These are phyloP conservation scores for Meripilus lineatus DNA, from an alignment of 1,284 basidiomycete species.

Conservation along the genomic window DNA sequence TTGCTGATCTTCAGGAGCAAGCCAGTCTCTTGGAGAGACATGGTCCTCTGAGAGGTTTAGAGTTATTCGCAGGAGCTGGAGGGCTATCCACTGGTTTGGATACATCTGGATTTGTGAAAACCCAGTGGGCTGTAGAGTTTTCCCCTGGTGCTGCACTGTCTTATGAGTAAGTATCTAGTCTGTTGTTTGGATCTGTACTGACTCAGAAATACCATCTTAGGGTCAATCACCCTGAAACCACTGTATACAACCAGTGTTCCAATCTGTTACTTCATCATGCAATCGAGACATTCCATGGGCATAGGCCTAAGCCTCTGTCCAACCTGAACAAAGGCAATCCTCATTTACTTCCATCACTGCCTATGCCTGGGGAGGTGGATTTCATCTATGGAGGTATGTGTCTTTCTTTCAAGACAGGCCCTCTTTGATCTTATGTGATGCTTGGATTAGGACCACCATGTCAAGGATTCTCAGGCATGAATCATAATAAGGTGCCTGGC, in stretches of 20 bases:
- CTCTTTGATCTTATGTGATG: too few relatives aligned
- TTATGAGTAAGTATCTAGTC: conserved; percentile 39
- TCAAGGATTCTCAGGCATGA: conserved; percentile 61
- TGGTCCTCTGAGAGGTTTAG: conserved; percentile 47
- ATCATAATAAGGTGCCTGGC: conserved; percentile 46
- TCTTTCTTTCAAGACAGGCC: conserved; percentile 37
- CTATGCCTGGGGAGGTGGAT: conserved; percentile 54
- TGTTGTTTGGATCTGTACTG: background rate
- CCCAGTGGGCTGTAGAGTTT: conserved; percentile 63
- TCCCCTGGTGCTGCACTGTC: conserved; percentile 57
- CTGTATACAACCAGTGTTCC: conserved; percentile 60
- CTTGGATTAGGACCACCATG: too few relatives aligned
- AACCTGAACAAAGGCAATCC: conserved; percentile 29
- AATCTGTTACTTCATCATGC: conserved; percentile 56
- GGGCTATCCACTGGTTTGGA: conserved; percentile 64
- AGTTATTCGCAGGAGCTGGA: conserved; percentile 67
- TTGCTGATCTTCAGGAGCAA: conserved; percentile 23
- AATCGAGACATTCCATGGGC: conserved; percentile 40
- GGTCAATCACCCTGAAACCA: conserved; percentile 49
- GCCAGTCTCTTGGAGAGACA: conserved; percentile 29
- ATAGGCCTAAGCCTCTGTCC: conserved; percentile 31
- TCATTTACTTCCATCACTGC: conserved; percentile 41
- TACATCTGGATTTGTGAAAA: conserved; percentile 52
- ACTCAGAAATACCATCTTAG: conserved; percentile 29
- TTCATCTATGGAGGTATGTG: conserved; percentile 63